Base-by-base conservation (phyloP, 805 yeast genomes). In the Barnettozyma sp. region DNA sequence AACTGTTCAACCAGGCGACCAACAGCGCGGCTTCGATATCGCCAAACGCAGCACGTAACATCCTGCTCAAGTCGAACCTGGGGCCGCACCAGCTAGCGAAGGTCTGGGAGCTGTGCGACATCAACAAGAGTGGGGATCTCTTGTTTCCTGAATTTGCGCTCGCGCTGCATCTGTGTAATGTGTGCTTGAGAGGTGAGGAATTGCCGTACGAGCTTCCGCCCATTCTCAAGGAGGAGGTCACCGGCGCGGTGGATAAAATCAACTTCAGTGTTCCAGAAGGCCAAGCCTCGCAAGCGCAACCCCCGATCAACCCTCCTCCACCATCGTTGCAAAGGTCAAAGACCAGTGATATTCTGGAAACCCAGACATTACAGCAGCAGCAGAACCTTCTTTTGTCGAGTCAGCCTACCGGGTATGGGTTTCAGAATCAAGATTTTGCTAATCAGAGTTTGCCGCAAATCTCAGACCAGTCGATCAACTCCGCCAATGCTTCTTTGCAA, bases 91-190 rank as follows among this genome's bases (percentile, higher is more conserved):
- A 78, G 24, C 66, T 90, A 48, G 92, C 94, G 3, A 84, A 81
- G 46, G 80, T 90, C 40, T 90, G 97, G 97, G 78, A 82, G 18
- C 66, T 90, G 42, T 73, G 94, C 13, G 97, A 90, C 54, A 82
- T 94, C 2, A 82, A 79, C 49, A 81, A 75, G 50, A 78, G 92
- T 11, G 97, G 97, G 2, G 71, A 76, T 36, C 70, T 90, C 39
- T 61, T 90, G 46, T 90, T 88, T 54, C 97, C 97, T 1, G 97
- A 90, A 56, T 90, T 90, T 66, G 94, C 94, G 12, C 66, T 90
- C 45, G 94, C 96, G 13, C 74, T 90, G 66, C 90, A 87, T 58
- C 67, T 90, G 43, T 86, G 95, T 56, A 82, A 84, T 47, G 59
- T 75, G 50, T 80, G 80, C 0, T 66, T 84, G 44, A 76, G 76